Base-by-base conservation (phyloP, 208 protist genomes). In the Wallacemonas sp. region DNA sequence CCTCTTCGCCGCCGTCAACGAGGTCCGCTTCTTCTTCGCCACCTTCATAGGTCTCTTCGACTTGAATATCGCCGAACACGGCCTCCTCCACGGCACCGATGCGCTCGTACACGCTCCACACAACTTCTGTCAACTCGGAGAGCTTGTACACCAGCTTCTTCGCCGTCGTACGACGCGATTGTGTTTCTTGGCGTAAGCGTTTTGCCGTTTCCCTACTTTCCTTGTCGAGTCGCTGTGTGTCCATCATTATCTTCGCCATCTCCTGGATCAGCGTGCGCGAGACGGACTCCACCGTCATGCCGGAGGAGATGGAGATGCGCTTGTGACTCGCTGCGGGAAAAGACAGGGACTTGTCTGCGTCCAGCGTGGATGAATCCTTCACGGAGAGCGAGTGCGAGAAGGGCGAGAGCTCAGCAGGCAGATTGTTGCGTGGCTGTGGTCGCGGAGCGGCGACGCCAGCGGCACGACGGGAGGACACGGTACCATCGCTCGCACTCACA, bases 231-330 rank as follows among this genome's bases (percentile, higher is more conserved):
- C 55, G 55, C 55, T 62, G 51, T 8, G 22, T 58, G 30, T 58
- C 51, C 51, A 58, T 58, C 51, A 58, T 58, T 26, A 58, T 58
- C 31, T 58, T 58, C 12, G 56, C 56, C 39, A 62, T 45, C 38
- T 62, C 56, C 24, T 62, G 56, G n/a, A 49, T 62, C 19, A 62
- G 56, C 19, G 56, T 62, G 39, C 41, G 34, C 6, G 56, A 62
- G 24, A 62, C 56, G 15, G 56, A 24, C 56, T 62, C 56, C 12
- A 62, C 41, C 19, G 56, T 62, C 56, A 62, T 62, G 38, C 56
- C 51, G 15, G 30, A 11, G 24, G 30, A 3, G 51, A 22, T 39
- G 14, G 28, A 34, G n/a, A 34, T 6, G 51, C 28, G 24, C 51
- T 33, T 58, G 51, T 19, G 51, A 11, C 30, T 19, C 14, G 31